phyloP scores from a whole-genome alignment of 768 basidiomycete species.

The Amanita pseudoporphyria region DNA sequence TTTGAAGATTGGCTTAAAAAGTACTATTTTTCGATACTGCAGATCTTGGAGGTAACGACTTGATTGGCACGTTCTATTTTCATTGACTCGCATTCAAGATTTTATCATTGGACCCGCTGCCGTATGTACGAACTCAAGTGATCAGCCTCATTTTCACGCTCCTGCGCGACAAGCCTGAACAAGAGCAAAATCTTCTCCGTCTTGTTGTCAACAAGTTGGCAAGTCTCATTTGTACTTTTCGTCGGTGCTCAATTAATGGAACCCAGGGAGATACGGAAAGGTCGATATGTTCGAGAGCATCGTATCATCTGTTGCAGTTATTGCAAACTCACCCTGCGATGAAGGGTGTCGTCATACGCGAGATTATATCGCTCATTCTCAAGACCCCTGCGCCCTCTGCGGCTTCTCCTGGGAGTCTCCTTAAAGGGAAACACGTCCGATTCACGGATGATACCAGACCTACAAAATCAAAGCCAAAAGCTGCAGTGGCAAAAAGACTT shows the following conservation, averaged over 20 bases:
- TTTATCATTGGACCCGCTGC: slow-evolving; percentile 74
- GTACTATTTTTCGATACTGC: slow-evolving; percentile 87
- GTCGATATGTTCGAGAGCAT: slow-evolving; percentile 80
- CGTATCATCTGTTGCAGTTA: slow-evolving; percentile 81
- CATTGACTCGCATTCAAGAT: slow-evolving; percentile 31
- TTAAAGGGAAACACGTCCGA: slow-evolving; percentile 39
- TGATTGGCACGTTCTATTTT: not conserved
- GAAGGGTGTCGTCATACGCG: slow-evolving; percentile 84
- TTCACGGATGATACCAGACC: slow-evolving; percentile 32
- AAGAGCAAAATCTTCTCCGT: slow-evolving; percentile 91
- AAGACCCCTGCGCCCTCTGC: slow-evolving; percentile 38
- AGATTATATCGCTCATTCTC: slow-evolving; percentile 73
- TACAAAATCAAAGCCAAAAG: slow-evolving; percentile 23
- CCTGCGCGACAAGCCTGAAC: slow-evolving; percentile 86
- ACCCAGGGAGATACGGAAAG: slow-evolving; percentile 81
- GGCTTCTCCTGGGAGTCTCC: slow-evolving; percentile 21
- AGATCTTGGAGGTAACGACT: slow-evolving; percentile 68
- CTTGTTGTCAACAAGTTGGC: slow-evolving; percentile 93
- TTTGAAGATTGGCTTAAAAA: slow-evolving; percentile 99
- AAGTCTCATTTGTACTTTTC: slow-evolving; percentile 18
- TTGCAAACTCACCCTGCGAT: slow-evolving; percentile 89
- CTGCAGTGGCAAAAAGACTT: slow-evolving; percentile 21
- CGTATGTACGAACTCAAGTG: slow-evolving; percentile 82
- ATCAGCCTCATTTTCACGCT: slow-evolving; percentile 71
- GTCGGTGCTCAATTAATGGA: not conserved